Evolutionary conservation across 345 rosid species (phyloP), one percentile per base, ranked within the genome.

Genomic region (Brassica cretica): DNA sequence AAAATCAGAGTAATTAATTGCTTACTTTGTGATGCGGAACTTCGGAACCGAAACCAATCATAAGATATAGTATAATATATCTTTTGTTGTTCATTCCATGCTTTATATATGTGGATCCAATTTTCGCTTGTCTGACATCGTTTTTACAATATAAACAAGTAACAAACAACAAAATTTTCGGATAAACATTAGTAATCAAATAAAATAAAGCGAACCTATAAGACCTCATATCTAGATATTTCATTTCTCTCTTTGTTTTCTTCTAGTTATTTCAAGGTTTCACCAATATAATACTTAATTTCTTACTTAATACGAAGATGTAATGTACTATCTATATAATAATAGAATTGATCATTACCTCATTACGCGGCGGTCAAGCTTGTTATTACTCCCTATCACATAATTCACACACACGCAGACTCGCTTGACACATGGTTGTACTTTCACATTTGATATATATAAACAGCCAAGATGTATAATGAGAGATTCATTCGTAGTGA

Each of bases 381-480:
- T 53, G 64, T 62, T 63, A 10, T 70, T 61, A 53, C 49, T 68
- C n/a, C 64, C 35, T 46, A 32, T 62, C 64, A 69, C 62, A 70
- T 70, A 2, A 49, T 76, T 32, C 69, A 30, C 69, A 68, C 44
- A 61, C 73, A 66, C 66, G 30, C 6, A 46, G 53, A 46, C 53
- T 51, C 56, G 19, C 66, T 27, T 8, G 51, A 44, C 79, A 76
- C 69, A 61, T 76, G 63, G 37, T 76, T 32, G 68, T 75, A 66
- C 39, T 2, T 25, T 8, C 24, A 27, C 39, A 58, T n/a, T 24
- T 44, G n/a, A 33, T 51, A 66, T 75, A 37, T 15, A 66, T 4
- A 35, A 7, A 66, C 24, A 66, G 25, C 37, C n/a, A 7, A 59
- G 24, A 75, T 44, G 46, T 39, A 15, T 58, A 27, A 5, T 5